phyloP scores from a whole-genome alignment of 208 protist genomes.

The Crithidia fasciculata region DNA sequence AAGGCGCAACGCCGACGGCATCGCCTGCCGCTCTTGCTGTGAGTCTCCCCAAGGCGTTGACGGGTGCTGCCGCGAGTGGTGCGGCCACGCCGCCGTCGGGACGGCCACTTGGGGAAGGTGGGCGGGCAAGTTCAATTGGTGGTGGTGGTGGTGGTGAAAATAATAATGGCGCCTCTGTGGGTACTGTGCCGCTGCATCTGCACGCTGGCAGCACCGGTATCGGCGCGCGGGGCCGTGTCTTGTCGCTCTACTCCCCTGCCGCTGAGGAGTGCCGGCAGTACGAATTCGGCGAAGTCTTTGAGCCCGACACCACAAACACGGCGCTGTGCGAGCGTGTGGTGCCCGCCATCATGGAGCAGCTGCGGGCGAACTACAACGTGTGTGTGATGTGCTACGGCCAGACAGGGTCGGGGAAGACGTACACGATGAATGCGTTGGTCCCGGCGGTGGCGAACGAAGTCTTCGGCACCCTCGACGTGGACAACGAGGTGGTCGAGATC shows the following conservation, averaged over 20 bases:
- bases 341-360: slow-evolving; percentile 63
- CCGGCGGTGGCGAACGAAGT: slow-evolving; percentile 49
- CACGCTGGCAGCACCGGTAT: not conserved
- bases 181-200: not conserved
- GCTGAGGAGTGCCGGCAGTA: slow-evolving; percentile 39
- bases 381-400: slow-evolving; percentile 89
- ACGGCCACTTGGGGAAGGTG: not conserved
- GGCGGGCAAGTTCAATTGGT: too few relatives aligned
- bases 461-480: slow-evolving; percentile 45
- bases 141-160: not conserved
- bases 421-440: slow-evolving; percentile 84
- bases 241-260: slow-evolving; percentile 16
- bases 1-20: not conserved
- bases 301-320: slow-evolving; percentile 46
- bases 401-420: slow-evolving; percentile 91
- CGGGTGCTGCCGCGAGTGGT: not conserved
- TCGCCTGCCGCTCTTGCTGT: not conserved
- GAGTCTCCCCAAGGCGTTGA: slow-evolving; percentile 7
- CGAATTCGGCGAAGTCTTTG: slow-evolving; percentile 69
- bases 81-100: not conserved
- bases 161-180: not conserved
- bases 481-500: slow-evolving; percentile 71
- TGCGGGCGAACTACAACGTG: slow-evolving; percentile 55
- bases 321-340: slow-evolving; percentile 59
- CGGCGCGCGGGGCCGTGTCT: slow-evolving; percentile 17